phyloP scores from a whole-genome alignment of 1,139 yeast genomes.

The Zygotorulaspora mrakii region DNA sequence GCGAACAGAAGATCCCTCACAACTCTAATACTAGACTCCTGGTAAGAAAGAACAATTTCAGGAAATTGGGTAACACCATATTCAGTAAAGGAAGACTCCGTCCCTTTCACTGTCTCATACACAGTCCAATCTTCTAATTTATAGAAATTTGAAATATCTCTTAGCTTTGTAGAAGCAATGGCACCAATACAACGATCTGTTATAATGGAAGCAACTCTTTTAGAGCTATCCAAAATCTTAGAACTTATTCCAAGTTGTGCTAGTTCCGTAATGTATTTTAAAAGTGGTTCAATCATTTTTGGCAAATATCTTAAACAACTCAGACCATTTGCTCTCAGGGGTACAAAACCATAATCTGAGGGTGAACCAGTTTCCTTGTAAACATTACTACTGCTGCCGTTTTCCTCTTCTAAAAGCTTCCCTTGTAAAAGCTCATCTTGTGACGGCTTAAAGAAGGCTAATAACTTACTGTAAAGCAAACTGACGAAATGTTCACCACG shows the following conservation, averaged over 20 bases:
- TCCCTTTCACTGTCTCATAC: slow-evolving; percentile 23
- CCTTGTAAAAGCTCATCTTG: slow-evolving; percentile 30
- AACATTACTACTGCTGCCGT: slow-evolving; percentile 9
- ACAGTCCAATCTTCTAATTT: slow-evolving; percentile 44
- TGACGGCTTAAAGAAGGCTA: slow-evolving; percentile 39
- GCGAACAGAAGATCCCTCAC: slow-evolving; percentile 37
- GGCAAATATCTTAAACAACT: slow-evolving; percentile 51
- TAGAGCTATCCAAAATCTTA: slow-evolving; percentile 39
- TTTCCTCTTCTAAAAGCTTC: slow-evolving; percentile 9
- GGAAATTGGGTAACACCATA: slow-evolving; percentile 49
- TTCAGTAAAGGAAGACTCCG: slow-evolving; percentile 18
- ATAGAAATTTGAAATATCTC: slow-evolving; percentile 46
- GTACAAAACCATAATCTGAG: slow-evolving; percentile 50
- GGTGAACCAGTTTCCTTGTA: slow-evolving; percentile 31
- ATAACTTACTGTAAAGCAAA: slow-evolving; percentile 38
- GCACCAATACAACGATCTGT: slow-evolving; percentile 46
- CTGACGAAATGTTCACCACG: slow-evolving; percentile 39
- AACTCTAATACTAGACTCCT: slow-evolving; percentile 40
- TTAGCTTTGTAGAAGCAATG: slow-evolving; percentile 48
- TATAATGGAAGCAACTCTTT: slow-evolving; percentile 38
- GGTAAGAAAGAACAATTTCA: slow-evolving; percentile 43
- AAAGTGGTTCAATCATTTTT: slow-evolving; percentile 40
- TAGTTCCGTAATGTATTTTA: slow-evolving; percentile 43
- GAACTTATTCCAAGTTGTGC: slow-evolving; percentile 44
- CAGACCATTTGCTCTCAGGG: slow-evolving; percentile 58